Base-by-base conservation (phyloP, 2,329 filamentous ascomycete genomes). In the Fusarium continuum region DNA sequence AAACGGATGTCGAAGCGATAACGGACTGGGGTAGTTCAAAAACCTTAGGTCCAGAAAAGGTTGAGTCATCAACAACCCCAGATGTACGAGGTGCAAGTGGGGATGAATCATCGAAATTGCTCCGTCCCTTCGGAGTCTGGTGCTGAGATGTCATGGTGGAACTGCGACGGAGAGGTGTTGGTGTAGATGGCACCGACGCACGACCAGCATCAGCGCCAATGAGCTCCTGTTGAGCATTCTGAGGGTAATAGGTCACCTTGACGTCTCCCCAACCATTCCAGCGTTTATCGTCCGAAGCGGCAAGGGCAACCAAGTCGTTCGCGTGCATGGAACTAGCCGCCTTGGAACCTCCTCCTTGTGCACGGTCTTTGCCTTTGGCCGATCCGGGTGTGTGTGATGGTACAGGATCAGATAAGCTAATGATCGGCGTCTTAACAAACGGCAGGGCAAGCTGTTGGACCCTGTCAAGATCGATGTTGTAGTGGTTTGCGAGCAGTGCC, bases 181-280 rank as follows among this genome's bases (percentile, higher is more conserved):
- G 91, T 1, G 91, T 93, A 8, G 83, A 79, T 2, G 91, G 90
- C 40, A 80, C 70, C 29, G 85, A 83, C 8, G 82, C 77, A 7
- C 70, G 73, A 19, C 70, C 71, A 17, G 57, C 36, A 11, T 78
- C 77, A 8, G 56, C 29, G 13, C 44, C 51, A 11, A 65, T 49
- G n/a, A 56, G 26, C 26, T 68, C 50, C n/a, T 77, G 55, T 5
- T 60, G 43, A 44, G 74, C 31, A 53, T 74, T 72, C 43, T 74
- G 72, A 32, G 85, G 83, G 70, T 97, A 97, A 76, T 96, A 98
- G 17, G 88, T 85, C 47, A 98, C 78, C 69, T 88, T 89, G 43
- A 98, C 84, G 71, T 90, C 88, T 19, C 90, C 91, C 89, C 92
- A 96, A 52, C 91, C 88, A 59, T 88, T 85, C 89, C 91, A 96